Percentiles rank a stretch among this genome's conserved stretches.
Conservation (phyloP, 163 green algal species). For the Smithsoniella earleae region DNA sequence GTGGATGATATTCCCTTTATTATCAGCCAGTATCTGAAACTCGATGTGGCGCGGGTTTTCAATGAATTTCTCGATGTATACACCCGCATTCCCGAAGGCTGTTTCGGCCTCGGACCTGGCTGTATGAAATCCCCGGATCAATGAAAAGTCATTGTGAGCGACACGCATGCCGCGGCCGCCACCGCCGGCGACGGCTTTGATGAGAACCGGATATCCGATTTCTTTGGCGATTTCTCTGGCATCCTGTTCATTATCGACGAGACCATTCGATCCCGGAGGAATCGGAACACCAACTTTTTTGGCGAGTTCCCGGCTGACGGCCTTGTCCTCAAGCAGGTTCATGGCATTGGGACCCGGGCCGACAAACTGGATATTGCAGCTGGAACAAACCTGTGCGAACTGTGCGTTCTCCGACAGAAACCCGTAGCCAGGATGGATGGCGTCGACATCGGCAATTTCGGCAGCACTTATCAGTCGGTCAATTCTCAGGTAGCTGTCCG, state of each 20-base stretch:
- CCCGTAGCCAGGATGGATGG: slow-evolving; percentile 75
- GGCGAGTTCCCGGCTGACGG: no score
- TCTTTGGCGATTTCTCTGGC: slow-evolving; percentile 30
- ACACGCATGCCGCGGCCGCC: slow-evolving; percentile 81
- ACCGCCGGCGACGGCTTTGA: slow-evolving; percentile 78
- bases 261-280: no score
- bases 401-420: slow-evolving; percentile 78
- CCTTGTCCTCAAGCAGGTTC: no score
- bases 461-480: no score
- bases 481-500: no score
- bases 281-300: no score
- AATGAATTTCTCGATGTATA: slow-evolving; percentile 81
- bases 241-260: no score
- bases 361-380: no score
- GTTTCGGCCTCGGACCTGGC: slow-evolving; percentile 58
- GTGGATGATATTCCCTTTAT: slow-evolving; percentile 53
- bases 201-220: slow-evolving; percentile 71
- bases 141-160: slow-evolving; percentile 52
- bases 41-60: slow-evolving; percentile 52
- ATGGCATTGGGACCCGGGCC: no score
- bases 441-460: no score
- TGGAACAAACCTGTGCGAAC: no score
- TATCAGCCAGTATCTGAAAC: slow-evolving; percentile 74
- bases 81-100: slow-evolving; percentile 65
- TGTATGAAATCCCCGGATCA: slow-evolving; percentile 50